Base-by-base conservation (phyloP, 495 filamentous ascomycete genomes). In the Penicillium ucsense region DNA sequence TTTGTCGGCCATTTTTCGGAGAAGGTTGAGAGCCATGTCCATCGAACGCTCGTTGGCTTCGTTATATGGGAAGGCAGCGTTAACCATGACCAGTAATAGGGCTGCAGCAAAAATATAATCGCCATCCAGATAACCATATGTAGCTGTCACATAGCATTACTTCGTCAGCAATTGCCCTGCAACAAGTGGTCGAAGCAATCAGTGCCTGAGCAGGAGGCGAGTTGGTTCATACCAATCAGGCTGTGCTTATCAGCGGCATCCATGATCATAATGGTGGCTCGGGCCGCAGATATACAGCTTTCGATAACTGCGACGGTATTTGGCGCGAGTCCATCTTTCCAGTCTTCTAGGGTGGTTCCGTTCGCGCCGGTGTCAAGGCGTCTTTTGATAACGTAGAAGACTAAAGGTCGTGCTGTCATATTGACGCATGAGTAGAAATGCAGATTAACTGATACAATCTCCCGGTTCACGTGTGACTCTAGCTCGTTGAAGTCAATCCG, bases 341-440 rank as follows among this genome's bases (percentile, higher is more conserved):
- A 74, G 34, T 71, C 65, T 4, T 53, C 60, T 3, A 54, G 52
- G 0, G 56, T 48, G 3, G 57, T 50, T 0, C 54, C 59, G 28
- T 47, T 37, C 3, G 50, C 43, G 6, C 59, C 61, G 10, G 59
- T 57, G 41, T 66, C 58, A 1, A 76, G 57, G 6, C 70, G 63
- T 31, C 65, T 59, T 47, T 71, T 70, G 41, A 76, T 72, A 9
- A 76, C 65, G 51, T 75, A 67, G 37, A 72, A 76, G 3, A 76
- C 63, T 8, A 76, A 60, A 0, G 73, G 73, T 2, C 73, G 59
- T 2, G 65, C 69, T 1, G 71, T 75, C 73, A 75, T 75, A 46
- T 74, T 76, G 44, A 76, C 61, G 55, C 73, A 76, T 5, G 70
- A 71, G 47, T 74, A 73, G 47, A 75, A 76, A 50, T 76, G 71